These are phyloP conservation scores for Blastobotrys peoriensis DNA, from an alignment of 805 yeast genomes.

Conservation along the genomic window DNA sequence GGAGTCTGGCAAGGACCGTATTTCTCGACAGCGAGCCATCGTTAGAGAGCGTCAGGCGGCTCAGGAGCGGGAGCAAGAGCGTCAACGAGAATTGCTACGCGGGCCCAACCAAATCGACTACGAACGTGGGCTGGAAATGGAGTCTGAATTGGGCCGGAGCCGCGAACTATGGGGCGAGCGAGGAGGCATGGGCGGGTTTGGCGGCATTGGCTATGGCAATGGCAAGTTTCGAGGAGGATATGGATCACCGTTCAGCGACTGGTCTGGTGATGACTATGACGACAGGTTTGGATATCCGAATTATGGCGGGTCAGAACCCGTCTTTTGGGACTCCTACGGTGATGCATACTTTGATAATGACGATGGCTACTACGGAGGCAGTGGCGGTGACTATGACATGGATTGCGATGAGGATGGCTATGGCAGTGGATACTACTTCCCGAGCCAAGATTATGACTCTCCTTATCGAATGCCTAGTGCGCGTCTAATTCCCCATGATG, in stretches of 20 bases:
- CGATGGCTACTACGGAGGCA: background rate
- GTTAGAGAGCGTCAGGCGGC: background rate
- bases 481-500: no score
- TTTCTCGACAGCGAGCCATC: background rate
- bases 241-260: background rate
- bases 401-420: conserved; percentile 2
- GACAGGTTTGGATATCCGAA: conserved; percentile 3
- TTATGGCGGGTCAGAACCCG: background rate
- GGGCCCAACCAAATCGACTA: background rate
- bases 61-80: background rate
- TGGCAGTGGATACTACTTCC: background rate
- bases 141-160: background rate
- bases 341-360: background rate
- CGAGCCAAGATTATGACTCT: no score
- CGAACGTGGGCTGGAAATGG: background rate
- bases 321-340: background rate
- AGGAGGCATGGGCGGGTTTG: background rate
- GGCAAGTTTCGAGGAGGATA: background rate
- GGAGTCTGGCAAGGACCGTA: background rate
- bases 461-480: no score
- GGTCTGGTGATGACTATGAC: background rate
- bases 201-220: no score
- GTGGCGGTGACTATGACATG: conserved; percentile 1
- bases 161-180: background rate
- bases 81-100: background rate